Evolutionary conservation across 169 alveolate species (phyloP), one percentile per base, ranked within the genome.

Genomic region (Cryptosporidium baileyi): DNA sequence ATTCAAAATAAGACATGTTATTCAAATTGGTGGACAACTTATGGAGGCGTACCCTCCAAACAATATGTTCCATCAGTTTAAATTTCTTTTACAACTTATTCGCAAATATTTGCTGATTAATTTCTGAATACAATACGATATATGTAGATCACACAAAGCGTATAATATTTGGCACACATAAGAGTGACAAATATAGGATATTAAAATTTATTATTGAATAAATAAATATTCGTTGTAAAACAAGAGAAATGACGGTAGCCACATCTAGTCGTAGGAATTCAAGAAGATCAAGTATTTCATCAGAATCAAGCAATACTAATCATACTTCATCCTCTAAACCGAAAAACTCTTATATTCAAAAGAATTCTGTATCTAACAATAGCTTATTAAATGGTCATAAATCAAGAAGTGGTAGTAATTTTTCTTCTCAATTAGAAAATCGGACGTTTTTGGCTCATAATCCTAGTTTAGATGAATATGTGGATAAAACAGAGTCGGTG

Each of bases 91-190:
- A 6, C 59, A n/a, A 11, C 0, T 15, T 11, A 41, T 41, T 41
- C 49, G 19, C 15, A 11, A 0, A 41, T n/a, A n/a, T n/a, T n/a
- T n/a, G n/a, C n/a, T n/a, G 19, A 47, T 47, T 47, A 47, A 9
- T 4, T 47, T 6, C 30, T 47, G 59, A n/a, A 9, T 47, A 47
- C 5, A 47, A n/a, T 47, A 47, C 59, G 59, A 26, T 38, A 62
- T 62, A 62, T 36, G n/a, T 40, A 61, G 80, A 62, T 62, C 80
- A 41, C 80, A 62, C 80, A 62, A 19, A 62, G 80, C 80, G 80
- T 62, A 41, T 62, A 62, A 34, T 30, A 41, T 51, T 51, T 49
- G 81, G 81, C 81, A 65, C 81, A 65, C 81, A 65, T 26, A 45
- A 26, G 30, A 40, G 17, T 32, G 38, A 41, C 26, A 2, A 17